A percentile compares a stretch with the other conserved stretches of the same genome.
Evolutionary conservation across 2,329 filamentous ascomycete species (phyloP).

Genomic region (Aspergillus udagawae): DNA sequence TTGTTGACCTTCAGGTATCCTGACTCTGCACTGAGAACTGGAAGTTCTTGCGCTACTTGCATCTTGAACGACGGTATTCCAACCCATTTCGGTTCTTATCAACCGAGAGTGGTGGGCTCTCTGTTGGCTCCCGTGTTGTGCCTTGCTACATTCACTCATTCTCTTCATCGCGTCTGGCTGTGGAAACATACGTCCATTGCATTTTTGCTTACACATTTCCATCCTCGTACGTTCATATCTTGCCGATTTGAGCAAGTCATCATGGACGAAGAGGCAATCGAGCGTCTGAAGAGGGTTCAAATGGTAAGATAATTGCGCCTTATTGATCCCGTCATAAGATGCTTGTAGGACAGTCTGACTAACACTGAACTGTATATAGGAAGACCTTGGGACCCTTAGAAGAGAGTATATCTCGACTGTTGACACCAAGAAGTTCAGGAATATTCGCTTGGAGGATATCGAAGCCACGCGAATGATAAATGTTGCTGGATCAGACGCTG

Average conservation of each 20-base stretch:
- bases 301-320: conserved; percentile 19
- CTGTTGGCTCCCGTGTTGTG: background rate
- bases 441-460: conserved; percentile 20
- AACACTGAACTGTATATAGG: conserved; percentile 18
- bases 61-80: background rate
- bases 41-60: background rate
- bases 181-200: background rate
- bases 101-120: background rate
- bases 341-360: background rate
- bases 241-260: background rate
- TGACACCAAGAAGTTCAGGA: conserved; percentile 16
- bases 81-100: background rate
- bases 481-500: conserved; percentile 24
- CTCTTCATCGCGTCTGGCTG: background rate
- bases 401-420: conserved; percentile 35
- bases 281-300: conserved; percentile 25
- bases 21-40: background rate
- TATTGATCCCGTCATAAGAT: background rate
- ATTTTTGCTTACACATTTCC: background rate
- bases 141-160: background rate
- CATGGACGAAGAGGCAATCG: conserved; percentile 13
- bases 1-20: background rate
- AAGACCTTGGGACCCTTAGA: conserved; percentile 35
- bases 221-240: background rate
- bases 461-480: conserved; percentile 29